phyloP scores from a whole-genome alignment of 352 stramenopile genomes.

The Globisporangium spinosum region DNA sequence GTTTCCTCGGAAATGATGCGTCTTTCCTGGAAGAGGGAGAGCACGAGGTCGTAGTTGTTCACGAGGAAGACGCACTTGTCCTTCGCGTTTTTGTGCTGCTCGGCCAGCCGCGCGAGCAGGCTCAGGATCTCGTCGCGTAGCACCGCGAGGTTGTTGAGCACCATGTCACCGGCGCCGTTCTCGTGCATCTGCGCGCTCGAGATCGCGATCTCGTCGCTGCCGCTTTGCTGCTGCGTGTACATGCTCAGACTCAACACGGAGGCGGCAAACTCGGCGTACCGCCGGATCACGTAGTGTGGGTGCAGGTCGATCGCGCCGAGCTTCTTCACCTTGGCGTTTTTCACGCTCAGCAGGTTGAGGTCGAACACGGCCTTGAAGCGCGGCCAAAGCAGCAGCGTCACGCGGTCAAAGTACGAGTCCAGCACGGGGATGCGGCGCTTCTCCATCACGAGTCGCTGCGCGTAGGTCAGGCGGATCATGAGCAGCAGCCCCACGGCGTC shows the following conservation, averaged over 20 bases:
- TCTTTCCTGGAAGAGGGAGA: constrained; percentile 94
- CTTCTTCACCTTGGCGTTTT: constrained; percentile 84
- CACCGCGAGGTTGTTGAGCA: constrained; percentile 89
- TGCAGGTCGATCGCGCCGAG: constrained; percentile 94
- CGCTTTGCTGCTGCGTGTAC: constrained; percentile 41
- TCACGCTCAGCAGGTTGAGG: constrained; percentile 91
- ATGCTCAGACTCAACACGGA: constrained; percentile 92
- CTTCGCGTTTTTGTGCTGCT: constrained; percentile 91
- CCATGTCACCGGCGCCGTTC: constrained; percentile 89
- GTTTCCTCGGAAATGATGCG: constrained; percentile 93
- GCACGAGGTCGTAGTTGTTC: constrained; percentile 97
- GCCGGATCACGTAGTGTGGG: constrained; percentile 94
- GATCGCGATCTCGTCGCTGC: constrained; percentile 31
- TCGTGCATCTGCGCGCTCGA: constrained; percentile 77
- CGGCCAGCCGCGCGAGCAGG: constrained; percentile 82
- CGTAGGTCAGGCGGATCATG: constrained; percentile 96
- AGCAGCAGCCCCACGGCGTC: constrained; percentile 97
- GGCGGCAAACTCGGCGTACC: constrained; percentile 97
- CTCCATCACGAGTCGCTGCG: constrained; percentile 79
- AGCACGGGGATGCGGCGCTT: constrained; percentile 88
- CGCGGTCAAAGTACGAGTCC: constrained; percentile 95
- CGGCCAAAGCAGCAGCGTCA: constrained; percentile 95
- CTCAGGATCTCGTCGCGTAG: constrained; percentile 80
- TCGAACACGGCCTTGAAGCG: constrained; percentile 97
- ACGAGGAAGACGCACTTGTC: constrained; percentile 97